These are phyloP conservation scores for Skeletonema menzelii DNA, from an alignment of 108 stramenopile genomes.

Conservation along the genomic window DNA sequence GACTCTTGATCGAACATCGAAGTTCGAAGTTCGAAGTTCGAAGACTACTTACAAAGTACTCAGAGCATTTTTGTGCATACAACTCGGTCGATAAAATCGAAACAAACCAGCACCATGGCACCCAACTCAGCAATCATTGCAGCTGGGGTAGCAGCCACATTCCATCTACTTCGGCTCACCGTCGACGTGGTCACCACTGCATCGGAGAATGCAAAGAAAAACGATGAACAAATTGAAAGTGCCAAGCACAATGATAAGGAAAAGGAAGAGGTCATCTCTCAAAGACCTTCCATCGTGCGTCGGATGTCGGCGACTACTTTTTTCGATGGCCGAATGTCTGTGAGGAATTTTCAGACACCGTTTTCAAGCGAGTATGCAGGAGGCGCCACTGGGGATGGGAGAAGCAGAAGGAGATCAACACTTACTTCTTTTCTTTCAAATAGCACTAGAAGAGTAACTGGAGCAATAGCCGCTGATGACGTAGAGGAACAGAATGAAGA, in stretches of 20 bases:
- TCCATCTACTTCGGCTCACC: conserved; percentile 68
- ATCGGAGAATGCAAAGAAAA: conserved; percentile 33
- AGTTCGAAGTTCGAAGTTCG: no score
- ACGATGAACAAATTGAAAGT: conserved; percentile 54
- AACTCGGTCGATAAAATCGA: no score
- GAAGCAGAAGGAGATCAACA: conserved; percentile 1
- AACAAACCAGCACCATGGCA: conserved; percentile 1
- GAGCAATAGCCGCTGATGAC: neutral
- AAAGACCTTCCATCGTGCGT: neutral
- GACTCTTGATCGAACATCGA: no score
- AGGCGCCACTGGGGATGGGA: neutral
- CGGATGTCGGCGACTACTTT: conserved; percentile 15
- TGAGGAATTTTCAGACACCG: conserved; percentile 6
- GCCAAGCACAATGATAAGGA: conserved; percentile 16
- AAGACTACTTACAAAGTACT: no score
- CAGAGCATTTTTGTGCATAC: no score
- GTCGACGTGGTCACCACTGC: conserved; percentile 67
- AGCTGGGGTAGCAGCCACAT: conserved; percentile 54
- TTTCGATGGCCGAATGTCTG: conserved; percentile 32
- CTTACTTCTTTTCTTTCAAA: neutral
- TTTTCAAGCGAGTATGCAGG: neutral
- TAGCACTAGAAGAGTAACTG: neutral
- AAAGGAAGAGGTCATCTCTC: neutral
- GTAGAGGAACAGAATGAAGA: conserved; percentile 7
- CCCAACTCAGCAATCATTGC: conserved; percentile 37